Percentiles rank a stretch among this genome's conserved stretches.
These are phyloP conservation scores for Hsuehochloa calcarea DNA, from an alignment of 176 grass and related monocot species.

Conservation along the genomic window DNA sequence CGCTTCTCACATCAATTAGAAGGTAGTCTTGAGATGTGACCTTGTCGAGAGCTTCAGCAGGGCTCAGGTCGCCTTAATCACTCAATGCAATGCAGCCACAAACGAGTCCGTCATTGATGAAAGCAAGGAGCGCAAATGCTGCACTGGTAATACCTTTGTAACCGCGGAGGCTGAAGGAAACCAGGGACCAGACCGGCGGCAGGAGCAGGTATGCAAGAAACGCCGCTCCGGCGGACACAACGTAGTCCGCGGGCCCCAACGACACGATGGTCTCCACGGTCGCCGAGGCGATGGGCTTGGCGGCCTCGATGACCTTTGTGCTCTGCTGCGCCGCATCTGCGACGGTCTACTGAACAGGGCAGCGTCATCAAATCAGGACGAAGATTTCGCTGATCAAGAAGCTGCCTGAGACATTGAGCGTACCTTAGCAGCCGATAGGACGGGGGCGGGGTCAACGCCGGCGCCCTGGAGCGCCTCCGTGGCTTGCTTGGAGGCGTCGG, in stretches of 20 bases:
- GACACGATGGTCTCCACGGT: slow-evolving; percentile 73
- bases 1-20: slow-evolving; percentile 73
- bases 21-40: slow-evolving; percentile 54
- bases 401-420: neutral
- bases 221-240: slow-evolving; percentile 59
- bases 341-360: slow-evolving; percentile 56
- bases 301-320: slow-evolving; percentile 66
- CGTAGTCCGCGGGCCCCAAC: slow-evolving; percentile 37
- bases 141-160: slow-evolving; percentile 65
- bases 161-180: slow-evolving; percentile 70
- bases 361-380: slow-evolving; percentile 12
- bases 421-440: slow-evolving; percentile 75
- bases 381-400: neutral
- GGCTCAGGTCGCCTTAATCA: slow-evolving; percentile 55
- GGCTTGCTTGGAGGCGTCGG: slow-evolving; percentile 66
- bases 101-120: neutral
- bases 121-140: neutral
- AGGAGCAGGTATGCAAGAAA: slow-evolving; percentile 81
- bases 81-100: neutral
- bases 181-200: slow-evolving; percentile 68
- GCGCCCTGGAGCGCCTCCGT: slow-evolving; percentile 64
- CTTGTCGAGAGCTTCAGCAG: slow-evolving; percentile 72
- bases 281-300: slow-evolving; percentile 73
- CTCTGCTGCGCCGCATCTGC: slow-evolving; percentile 63
- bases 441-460: slow-evolving; percentile 69